Conservation (phyloP, 345 rosid species). For the Passiflora organensis region DNA sequence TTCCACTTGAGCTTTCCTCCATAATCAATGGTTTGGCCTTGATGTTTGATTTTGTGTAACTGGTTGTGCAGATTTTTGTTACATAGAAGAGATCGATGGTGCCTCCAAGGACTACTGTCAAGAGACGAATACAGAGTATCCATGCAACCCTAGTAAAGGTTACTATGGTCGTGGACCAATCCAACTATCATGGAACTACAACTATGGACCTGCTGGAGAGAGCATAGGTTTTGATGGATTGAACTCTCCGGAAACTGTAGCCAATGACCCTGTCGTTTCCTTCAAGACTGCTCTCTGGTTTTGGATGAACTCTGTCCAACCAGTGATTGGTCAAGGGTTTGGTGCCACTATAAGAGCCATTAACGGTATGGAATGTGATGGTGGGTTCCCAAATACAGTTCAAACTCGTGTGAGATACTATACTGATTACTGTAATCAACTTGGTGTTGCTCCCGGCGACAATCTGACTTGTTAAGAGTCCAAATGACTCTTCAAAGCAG, state of each 20-base stretch:
- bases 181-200: constrained; percentile 61
- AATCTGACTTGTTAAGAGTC: constrained; percentile 46
- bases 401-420: constrained; percentile 44
- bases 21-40: too few relatives aligned
- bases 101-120: constrained; percentile 42
- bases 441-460: constrained; percentile 49
- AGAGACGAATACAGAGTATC: constrained; percentile 33
- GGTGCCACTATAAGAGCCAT: constrained; percentile 66
- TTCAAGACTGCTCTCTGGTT: constrained; percentile 72
- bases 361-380: constrained; percentile 57
- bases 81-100: constrained; percentile 50
- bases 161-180: constrained; percentile 66
- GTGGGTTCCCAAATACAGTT: constrained; percentile 34
- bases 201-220: constrained; percentile 57
- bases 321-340: constrained; percentile 52
- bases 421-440: constrained; percentile 38
- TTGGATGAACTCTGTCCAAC: constrained; percentile 52
- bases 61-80: constrained; percentile 44
- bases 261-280: constrained; percentile 42
- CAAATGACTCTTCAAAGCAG: not conserved
- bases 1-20: not conserved
- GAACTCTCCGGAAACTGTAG: constrained; percentile 55
- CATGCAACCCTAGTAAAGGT: constrained; percentile 45
- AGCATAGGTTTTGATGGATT: constrained; percentile 48
- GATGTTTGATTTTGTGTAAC: too few relatives aligned